A percentile compares a stretch with the other conserved stretches of the same genome.
phyloP scores from a whole-genome alignment of 306 rosid species.

The Inga laurina region DNA sequence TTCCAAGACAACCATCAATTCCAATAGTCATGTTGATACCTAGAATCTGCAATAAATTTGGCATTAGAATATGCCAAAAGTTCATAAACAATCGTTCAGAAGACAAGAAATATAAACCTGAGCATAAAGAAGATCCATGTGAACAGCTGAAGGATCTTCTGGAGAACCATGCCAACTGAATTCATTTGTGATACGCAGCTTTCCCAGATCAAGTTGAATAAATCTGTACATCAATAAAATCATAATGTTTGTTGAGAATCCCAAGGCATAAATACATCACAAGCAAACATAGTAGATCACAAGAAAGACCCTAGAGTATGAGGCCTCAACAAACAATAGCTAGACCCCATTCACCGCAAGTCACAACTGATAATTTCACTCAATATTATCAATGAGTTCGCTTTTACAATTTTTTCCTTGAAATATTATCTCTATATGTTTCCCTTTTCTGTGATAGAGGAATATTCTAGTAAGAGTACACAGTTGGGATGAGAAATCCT shows the following conservation, averaged over 20 bases:
- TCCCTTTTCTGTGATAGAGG: neutral
- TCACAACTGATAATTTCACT: neutral
- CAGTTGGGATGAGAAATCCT: neutral
- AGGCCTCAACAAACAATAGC: neutral
- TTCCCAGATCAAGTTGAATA: slow-evolving; percentile 97
- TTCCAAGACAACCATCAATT: slow-evolving; percentile 74
- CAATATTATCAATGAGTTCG: neutral
- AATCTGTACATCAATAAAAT: slow-evolving; percentile 57
- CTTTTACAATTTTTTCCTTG: neutral
- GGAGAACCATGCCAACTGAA: slow-evolving; percentile 90
- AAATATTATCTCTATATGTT: neutral
- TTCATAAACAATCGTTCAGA: neutral
- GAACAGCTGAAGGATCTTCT: slow-evolving; percentile 93
- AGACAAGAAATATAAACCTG: slow-evolving; percentile 58
- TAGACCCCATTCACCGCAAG: neutral
- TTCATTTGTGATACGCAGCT: slow-evolving; percentile 76
- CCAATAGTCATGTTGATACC: slow-evolving; percentile 96
- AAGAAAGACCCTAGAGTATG: neutral
- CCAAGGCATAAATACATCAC: slow-evolving; percentile 10
- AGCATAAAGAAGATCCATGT: slow-evolving; percentile 84
- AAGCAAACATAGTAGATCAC: neutral
- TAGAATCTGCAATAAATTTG: slow-evolving; percentile 60
- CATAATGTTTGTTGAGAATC: neutral
- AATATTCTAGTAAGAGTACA: neutral
- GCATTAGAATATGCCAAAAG: slow-evolving; percentile 36